Conservation (phyloP, 306 rosid genomes). For the Begonia loranthoides region DNA sequence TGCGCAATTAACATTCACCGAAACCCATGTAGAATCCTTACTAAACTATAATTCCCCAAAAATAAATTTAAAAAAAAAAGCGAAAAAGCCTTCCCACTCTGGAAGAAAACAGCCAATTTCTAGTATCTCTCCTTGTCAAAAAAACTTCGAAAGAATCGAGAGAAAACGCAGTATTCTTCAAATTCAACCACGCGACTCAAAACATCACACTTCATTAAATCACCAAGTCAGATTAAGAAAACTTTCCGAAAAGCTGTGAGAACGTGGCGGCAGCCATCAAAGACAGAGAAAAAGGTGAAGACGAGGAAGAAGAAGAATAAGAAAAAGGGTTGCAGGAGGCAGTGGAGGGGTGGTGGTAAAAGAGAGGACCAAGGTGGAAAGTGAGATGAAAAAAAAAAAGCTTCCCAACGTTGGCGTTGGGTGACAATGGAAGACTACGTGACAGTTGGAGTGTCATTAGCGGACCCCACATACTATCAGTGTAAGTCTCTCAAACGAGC, state of each 20-base stretch:
- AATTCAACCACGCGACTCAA: not conserved
- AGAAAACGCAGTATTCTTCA: not conserved
- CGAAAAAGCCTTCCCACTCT: too few relatives aligned
- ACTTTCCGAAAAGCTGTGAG: slow-evolving; percentile 26
- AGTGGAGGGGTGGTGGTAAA: slow-evolving; percentile 17
- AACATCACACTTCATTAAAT: slow-evolving; percentile 7
- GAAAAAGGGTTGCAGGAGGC: slow-evolving; percentile 20
- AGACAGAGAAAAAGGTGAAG: slow-evolving; percentile 42
- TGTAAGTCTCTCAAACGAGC: too few relatives aligned
- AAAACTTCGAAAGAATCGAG: not conserved
- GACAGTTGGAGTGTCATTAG: slow-evolving; percentile 45
- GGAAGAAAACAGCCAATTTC: too few relatives aligned
- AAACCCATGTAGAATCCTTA: slow-evolving; percentile 3
- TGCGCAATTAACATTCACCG: not conserved
- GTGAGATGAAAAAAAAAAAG: slow-evolving; percentile 10
- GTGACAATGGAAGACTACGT: slow-evolving; percentile 44
- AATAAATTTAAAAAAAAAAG: not conserved
- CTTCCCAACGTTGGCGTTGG: slow-evolving; percentile 38
- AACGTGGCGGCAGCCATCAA: slow-evolving; percentile 37
- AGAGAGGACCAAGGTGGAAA: slow-evolving; percentile 26
- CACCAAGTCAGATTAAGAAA: slow-evolving; percentile 2
- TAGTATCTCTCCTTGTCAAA: too few relatives aligned
- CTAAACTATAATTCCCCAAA: slow-evolving; percentile 16
- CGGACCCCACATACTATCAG: slow-evolving; percentile 24
- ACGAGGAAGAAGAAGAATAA: slow-evolving; percentile 4